phyloP scores from a whole-genome alignment of 225 moss, liverwort and hornwort genomes.

The Ulota crispa region DNA sequence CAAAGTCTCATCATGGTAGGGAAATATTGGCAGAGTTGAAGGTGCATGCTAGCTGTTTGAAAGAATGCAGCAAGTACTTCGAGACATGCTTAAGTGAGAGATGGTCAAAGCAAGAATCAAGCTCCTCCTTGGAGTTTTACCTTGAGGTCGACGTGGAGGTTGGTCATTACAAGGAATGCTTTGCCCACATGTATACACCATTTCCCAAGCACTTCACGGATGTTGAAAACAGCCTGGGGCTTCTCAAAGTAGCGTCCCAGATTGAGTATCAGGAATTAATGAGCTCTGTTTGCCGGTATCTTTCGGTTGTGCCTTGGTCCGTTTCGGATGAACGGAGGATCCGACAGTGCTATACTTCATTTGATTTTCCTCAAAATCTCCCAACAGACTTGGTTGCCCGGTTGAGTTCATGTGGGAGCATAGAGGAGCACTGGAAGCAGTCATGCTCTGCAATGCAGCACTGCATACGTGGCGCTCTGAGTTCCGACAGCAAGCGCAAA shows the following conservation, averaged over 20 bases:
- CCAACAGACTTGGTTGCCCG: not conserved
- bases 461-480: too few species aligned
- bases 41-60: slow-evolving; percentile 3
- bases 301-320: not conserved
- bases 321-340: not conserved
- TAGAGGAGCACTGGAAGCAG: not conserved
- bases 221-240: not conserved
- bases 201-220: slow-evolving; percentile 17
- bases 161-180: not conserved
- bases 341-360: not conserved
- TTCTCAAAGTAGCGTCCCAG: slow-evolving; percentile 10
- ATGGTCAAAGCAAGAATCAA: not conserved
- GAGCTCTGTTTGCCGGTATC: not conserved
- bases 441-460: not conserved
- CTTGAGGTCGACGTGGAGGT: not conserved
- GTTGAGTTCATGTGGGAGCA: not conserved
- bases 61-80: slow-evolving; percentile 5
- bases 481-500: too few species aligned
- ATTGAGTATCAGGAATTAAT: slow-evolving; percentile 1
- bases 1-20: not conserved
- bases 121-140: not conserved
- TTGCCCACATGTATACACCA: slow-evolving; percentile 18
- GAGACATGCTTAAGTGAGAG: slow-evolving; percentile 6
- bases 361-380: not conserved
- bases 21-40: not conserved